These are phyloP conservation scores for Fusarium haematococcum DNA, from an alignment of 2,329 filamentous ascomycete species.

Conservation along the genomic window DNA sequence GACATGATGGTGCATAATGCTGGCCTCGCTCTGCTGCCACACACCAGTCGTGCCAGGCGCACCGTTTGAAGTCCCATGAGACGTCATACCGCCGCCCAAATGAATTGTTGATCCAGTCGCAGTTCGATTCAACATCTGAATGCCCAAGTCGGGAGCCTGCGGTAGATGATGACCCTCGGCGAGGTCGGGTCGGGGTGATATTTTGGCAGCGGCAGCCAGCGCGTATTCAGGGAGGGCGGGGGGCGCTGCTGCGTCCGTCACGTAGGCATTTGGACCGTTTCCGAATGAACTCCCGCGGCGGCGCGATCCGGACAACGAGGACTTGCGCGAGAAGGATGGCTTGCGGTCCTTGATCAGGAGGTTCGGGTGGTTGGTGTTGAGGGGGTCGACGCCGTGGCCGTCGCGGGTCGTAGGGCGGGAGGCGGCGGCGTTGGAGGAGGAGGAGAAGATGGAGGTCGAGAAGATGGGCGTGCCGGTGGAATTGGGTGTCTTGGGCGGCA, in stretches of 20 bases:
- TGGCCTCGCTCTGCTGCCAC: conserved; percentile 60
- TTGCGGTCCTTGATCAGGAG: conserved; percentile 61
- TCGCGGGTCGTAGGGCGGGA: conserved; percentile 54
- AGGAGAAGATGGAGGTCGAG: conserved; percentile 52
- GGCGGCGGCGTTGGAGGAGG: conserved; percentile 39
- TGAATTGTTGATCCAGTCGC: conserved; percentile 51
- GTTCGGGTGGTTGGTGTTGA: conserved; percentile 41
- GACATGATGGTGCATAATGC: conserved; percentile 71
- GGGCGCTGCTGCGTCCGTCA: conserved; percentile 61
- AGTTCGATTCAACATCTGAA: conserved; percentile 59
- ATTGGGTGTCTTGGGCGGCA: conserved; percentile 43
- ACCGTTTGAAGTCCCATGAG: conserved; percentile 20
- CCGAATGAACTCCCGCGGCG: conserved; percentile 56
- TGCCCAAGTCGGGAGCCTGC: conserved; percentile 51
- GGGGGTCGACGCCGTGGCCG: conserved; percentile 47
- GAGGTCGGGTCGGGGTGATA: conserved; percentile 44
- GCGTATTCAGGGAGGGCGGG: conserved; percentile 67
- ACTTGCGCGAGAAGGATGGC: conserved; percentile 65
- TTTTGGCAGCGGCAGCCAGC: conserved; percentile 61
- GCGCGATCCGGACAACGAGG: conserved; percentile 63
- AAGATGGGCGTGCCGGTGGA: conserved; percentile 50
- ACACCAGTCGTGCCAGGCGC: conserved; percentile 32
- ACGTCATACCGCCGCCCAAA: conserved; percentile 27
- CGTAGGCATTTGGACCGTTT: conserved; percentile 50
- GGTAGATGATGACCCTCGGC: conserved; percentile 30